Evolutionary conservation across 2,329 filamentous ascomycete species (phyloP).

Genomic region (Arthrobotrys sinensis): DNA sequence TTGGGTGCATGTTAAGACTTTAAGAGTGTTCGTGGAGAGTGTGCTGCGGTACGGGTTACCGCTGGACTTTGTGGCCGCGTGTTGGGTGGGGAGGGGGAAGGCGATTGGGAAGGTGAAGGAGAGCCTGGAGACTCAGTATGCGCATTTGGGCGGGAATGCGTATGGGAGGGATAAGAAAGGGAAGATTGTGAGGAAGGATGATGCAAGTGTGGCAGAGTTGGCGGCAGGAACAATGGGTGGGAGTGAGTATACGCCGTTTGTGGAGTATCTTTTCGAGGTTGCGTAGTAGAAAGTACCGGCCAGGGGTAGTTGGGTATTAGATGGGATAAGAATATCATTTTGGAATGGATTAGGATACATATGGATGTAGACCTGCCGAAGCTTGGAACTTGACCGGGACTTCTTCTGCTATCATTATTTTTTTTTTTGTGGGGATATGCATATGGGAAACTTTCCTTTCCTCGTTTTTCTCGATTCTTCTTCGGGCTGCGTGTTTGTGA

Average conservation of each 20-base stretch:
- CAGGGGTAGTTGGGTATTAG: not conserved
- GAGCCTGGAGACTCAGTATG: constrained; percentile 86
- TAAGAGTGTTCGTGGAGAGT: constrained; percentile 96
- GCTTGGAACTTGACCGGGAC: not conserved
- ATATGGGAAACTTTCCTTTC: constrained; percentile 36
- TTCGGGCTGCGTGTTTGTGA: constrained; percentile 12
- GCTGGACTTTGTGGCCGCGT: constrained; percentile 85
- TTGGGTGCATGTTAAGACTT: constrained; percentile 90
- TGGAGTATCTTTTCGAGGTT: constrained; percentile 96
- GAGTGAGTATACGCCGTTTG: constrained; percentile 94
- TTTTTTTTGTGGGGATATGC: constrained; percentile 11
- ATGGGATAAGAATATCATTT: constrained; percentile 3
- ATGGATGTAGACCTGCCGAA: constrained; percentile 15
- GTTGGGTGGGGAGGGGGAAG: constrained; percentile 74
- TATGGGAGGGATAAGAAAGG: constrained; percentile 95
- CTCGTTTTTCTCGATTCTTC: constrained; percentile 8
- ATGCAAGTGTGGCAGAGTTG: constrained; percentile 85
- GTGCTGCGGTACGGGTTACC: constrained; percentile 96
- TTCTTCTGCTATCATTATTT: constrained; percentile 32
- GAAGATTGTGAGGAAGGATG: constrained; percentile 85
- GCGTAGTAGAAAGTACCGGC: constrained; percentile 53
- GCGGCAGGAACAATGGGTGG: constrained; percentile 79
- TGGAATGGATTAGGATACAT: constrained; percentile 11
- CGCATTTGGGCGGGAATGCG: constrained; percentile 93
- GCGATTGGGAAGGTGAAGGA: constrained; percentile 79